Conservation (phyloP, 2,329 filamentous ascomycete species). For the Fusarium burgessii region DNA sequence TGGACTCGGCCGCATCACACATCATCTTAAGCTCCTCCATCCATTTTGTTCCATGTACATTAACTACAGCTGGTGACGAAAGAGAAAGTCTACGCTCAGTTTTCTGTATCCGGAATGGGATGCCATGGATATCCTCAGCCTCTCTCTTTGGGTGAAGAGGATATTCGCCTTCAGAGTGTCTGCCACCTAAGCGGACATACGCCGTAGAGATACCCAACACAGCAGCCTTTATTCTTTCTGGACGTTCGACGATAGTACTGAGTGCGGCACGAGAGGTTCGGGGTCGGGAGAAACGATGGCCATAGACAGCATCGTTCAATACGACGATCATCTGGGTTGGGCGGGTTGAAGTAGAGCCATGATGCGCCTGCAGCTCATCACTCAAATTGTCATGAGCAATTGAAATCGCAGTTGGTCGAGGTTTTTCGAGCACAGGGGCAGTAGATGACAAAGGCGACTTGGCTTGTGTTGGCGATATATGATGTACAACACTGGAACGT, state of each 20-base stretch:
- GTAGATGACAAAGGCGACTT: conserved; percentile 50
- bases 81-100: conserved; percentile 79
- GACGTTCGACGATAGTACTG: conserved; percentile 88
- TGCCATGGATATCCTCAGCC: conserved; percentile 64
- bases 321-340: conserved; percentile 79
- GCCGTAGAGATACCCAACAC: conserved; percentile 86
- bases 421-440: conserved; percentile 51
- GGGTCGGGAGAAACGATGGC: conserved; percentile 89
- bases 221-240: conserved; percentile 88
- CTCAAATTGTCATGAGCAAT: conserved; percentile 77
- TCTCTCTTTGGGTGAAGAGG: conserved; percentile 74
- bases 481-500: conserved; percentile 61
- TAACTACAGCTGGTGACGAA: conserved; percentile 81
- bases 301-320: conserved; percentile 93
- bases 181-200: conserved; percentile 88
- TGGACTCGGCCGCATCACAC: conserved; percentile 84
- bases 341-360: conserved; percentile 57
- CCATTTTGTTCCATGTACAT: conserved; percentile 92
- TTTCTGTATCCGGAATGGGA: conserved; percentile 88
- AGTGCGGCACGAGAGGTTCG: conserved; percentile 79
- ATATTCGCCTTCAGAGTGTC: conserved; percentile 77
- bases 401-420: conserved; percentile 61
- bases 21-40: conserved; percentile 91
- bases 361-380: conserved; percentile 75
- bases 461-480: conserved; percentile 58